Evolutionary conservation across 345 rosid genomes (phyloP), one percentile per base, ranked within the genome.

Genomic region (Linum usitatissimum): DNA sequence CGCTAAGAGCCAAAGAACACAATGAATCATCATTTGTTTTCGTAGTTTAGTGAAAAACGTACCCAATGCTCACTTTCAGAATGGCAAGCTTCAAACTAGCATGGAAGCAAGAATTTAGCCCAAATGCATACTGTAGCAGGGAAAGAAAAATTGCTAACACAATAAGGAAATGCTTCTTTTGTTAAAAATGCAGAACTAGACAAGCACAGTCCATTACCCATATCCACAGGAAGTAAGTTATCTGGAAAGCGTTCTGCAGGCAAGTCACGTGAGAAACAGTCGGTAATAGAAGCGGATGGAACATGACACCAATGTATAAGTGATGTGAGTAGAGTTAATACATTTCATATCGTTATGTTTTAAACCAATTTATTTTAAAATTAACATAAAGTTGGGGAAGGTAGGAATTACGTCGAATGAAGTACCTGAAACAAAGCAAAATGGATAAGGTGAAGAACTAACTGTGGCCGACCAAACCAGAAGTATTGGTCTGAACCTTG

Each of bases 231-330:
- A 90, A 90, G 67, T 90, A 94, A 1, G 99, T 94, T 68, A 94
- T 90, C 77, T 90, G 97, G 79, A 94, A 90, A 6, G 97, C 99
- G 28, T 88, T 94, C 99, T 93, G 92, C 83, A 81, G 20, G 13
- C 3, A 10, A 10, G 12, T 31, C 18, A 57, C 31, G 17, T 40
- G 23, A 60, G 20, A 31, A 34, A 17, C 17, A 40, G 18, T 60
- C 12, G 17, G 18, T 30, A 14, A 9, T 3, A 57, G 10, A 57
- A 57, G 9, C 5, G 8, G 21, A 21, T 57, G 15, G 15, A 55
- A 2, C 2, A 21, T 19, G 34, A 19, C 17, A 18, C 15, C 30
- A 57, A 57, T 18, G 7, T 39, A 15, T 18, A 38, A 34, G 17
- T 28, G 20, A 63, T 3, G 42, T 12, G 6, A 23, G n/a, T 31